Conservation (phyloP, 148 eudicot genomes). For the Dysphania ambrosioides region DNA sequence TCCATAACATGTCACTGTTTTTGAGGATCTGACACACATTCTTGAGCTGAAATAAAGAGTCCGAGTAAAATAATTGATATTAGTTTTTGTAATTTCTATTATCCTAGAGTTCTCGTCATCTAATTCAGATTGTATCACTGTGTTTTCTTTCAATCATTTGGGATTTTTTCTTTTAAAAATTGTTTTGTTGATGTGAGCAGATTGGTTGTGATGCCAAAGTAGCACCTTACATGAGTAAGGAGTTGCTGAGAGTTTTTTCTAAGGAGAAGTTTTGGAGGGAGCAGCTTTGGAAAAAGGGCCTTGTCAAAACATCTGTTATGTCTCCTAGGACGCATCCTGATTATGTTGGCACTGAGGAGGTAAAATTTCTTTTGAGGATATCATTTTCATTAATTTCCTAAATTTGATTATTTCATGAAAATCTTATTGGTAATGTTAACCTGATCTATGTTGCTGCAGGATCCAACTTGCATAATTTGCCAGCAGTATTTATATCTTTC, state of each 20-base stretch:
- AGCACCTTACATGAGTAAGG: constrained; percentile 64
- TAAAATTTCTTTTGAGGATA: constrained; percentile 17
- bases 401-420: not conserved
- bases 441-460: constrained; percentile 46
- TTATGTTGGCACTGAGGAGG: constrained; percentile 91
- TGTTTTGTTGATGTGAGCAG: constrained; percentile 43
- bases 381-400: not conserved
- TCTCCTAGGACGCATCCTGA: constrained; percentile 67
- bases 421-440: constrained; percentile 3
- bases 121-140: not conserved
- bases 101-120: constrained; percentile 1
- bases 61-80: too few species aligned
- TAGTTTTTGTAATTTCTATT: constrained; percentile 13
- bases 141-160: not conserved
- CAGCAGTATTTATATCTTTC: constrained; percentile 88
- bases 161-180: not conserved
- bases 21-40: too few species aligned
- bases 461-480: constrained; percentile 92
- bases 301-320: constrained; percentile 70
- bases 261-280: constrained; percentile 84
- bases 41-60: too few species aligned
- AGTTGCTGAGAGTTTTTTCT: constrained; percentile 60
- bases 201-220: constrained; percentile 62
- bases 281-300: constrained; percentile 87
- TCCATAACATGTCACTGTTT: too few species aligned